Base-by-base conservation (phyloP, 169 alveolate species). In the Cryptosporidium viatorum region DNA sequence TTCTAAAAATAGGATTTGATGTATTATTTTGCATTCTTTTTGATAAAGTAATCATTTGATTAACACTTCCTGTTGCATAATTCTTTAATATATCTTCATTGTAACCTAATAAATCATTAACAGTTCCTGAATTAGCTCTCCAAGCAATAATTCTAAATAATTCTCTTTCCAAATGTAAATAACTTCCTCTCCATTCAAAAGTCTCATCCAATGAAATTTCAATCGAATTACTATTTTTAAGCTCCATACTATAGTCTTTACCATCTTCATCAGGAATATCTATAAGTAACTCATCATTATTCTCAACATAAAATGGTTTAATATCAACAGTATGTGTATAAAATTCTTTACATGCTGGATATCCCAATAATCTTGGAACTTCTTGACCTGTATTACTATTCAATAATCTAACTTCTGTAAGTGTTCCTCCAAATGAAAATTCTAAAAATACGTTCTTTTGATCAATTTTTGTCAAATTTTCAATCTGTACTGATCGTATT, bases 181-280 rank as follows among this genome's bases (percentile, higher is more conserved):
- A 80, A 39, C 89, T 80, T 1, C 89, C 89, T 62, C 89, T 59
- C 89, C 89, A 80, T 48, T 80, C 89, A 62, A 80, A 80, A 21
- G 89, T 80, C n/a, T 80, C 89, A 65, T 80, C 69, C 12, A 80
- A 43, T 21, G 80, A 59, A 43, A 80, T 80, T 33, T 80, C 89
- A 1, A 80, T 73, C 29, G 89, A 80, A 65, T 80, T 80, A 39
- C 31, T 80, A 33, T 52, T 65, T 41, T 59, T 73, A 18, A 73
- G 37, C n/a, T 59, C 71, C 26, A 21, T 59, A 8, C 14, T 10
- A 59, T 55, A 73, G 18, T 41, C 37, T 41, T 50, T 41, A 50
- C 31, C 45, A 9, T 71, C 69, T 18, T 71, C 85, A 18, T 73
- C 68, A 6, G 86, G 70, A 29, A 73, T 73, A 26, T 73, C 86